Evolutionary conservation across 305 asterid genomes (phyloP).

Genomic region (Nicotiana rustica): DNA sequence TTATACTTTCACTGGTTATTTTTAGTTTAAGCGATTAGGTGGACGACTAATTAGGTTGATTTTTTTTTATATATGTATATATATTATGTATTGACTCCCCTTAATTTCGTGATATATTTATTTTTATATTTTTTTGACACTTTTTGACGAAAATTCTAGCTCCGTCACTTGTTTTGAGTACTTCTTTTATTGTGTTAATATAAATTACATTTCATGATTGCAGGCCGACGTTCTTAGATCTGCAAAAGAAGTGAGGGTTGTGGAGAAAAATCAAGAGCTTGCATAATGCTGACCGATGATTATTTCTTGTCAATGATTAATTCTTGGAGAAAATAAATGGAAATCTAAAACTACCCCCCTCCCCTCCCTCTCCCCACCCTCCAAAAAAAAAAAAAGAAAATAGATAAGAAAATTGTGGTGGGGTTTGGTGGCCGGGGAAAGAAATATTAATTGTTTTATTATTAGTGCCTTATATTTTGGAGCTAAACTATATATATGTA

Average conservation of each 20-base stretch:
- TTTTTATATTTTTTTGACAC: too few species aligned
- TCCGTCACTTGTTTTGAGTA: neutral
- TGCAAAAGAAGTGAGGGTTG: slow-evolving; percentile 73
- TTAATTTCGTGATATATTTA: too few species aligned
- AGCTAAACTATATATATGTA: neutral
- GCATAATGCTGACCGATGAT: slow-evolving; percentile 34
- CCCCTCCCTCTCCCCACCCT: neutral
- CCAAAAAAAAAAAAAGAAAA: too few species aligned
- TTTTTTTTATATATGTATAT: too few species aligned
- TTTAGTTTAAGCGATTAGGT: too few species aligned
- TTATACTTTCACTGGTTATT: too few species aligned
- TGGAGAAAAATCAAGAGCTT: slow-evolving; percentile 87
- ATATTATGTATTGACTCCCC: too few species aligned
- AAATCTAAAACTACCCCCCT: neutral
- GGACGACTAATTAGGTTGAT: too few species aligned
- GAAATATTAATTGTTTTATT: neutral
- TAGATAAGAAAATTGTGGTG: neutral
- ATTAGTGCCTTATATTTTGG: neutral
- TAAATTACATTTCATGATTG: neutral
- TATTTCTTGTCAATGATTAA: neutral
- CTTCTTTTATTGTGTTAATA: neutral
- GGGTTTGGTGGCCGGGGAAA: neutral
- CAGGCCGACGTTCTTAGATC: slow-evolving; percentile 85
- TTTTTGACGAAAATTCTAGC: too few species aligned
- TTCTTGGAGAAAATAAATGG: neutral